Conservation (phyloP, 2,329 filamentous ascomycete genomes). For the Microsporum ferrugineum region DNA sequence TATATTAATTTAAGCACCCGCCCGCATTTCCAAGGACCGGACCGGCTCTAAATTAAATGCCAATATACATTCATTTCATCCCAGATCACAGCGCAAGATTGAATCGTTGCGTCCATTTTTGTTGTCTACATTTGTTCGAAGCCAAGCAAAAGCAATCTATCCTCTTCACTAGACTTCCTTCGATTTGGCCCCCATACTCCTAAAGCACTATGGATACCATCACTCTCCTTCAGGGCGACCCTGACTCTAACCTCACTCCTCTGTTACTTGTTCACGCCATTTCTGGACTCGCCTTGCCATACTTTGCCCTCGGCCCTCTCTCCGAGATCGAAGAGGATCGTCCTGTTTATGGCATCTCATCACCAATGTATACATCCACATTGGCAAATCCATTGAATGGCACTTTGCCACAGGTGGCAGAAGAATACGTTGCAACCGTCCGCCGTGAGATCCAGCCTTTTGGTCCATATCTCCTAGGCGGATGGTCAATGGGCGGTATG, state of each 20-base stretch:
- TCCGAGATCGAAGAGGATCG: constrained; percentile 10
- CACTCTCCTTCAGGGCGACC: constrained; percentile 16
- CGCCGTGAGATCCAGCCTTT: constrained; percentile 21
- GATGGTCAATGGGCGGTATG: constrained; percentile 30
- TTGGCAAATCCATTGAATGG: constrained; percentile 11
- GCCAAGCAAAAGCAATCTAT: constrained; percentile 4
- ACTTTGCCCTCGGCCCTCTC: constrained; percentile 16
- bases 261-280: constrained; percentile 17
- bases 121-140: not conserved
- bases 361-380: constrained; percentile 15
- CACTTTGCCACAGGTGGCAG: constrained; percentile 14
- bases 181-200: not conserved
- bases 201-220: constrained; percentile 14
- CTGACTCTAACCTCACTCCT: constrained; percentile 13
- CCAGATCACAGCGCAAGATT: constrained; percentile 1
- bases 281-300: constrained; percentile 16
- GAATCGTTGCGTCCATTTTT: constrained; percentile 1
- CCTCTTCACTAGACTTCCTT: not conserved
- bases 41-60: constrained; percentile 5
- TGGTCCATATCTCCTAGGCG: constrained; percentile 30
- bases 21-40: constrained; percentile 1
- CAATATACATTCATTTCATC: constrained; percentile 6
- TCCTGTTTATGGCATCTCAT: constrained; percentile 17
- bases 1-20: constrained; percentile 5
- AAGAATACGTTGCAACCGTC: constrained; percentile 15